These are phyloP conservation scores for Candida nanaspora DNA, from an alignment of 805 yeast species.

Conservation along the genomic window DNA sequence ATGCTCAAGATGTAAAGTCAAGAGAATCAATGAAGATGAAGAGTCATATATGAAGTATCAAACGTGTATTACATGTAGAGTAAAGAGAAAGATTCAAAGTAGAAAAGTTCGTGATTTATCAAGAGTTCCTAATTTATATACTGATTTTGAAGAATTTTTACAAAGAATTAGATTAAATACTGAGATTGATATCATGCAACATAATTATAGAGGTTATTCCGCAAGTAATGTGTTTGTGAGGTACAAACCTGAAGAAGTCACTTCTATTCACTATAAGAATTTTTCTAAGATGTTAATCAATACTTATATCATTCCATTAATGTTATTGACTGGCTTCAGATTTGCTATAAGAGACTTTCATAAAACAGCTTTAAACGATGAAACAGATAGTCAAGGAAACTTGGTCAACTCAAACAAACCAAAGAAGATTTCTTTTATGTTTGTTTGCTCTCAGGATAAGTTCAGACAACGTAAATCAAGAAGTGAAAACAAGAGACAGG, in stretches of 20 bases:
- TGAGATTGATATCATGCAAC: conserved; percentile 28
- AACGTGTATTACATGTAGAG: conserved; percentile 34
- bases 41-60: conserved; percentile 30
- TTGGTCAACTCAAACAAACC: conserved; percentile 27
- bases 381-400: conserved; percentile 3
- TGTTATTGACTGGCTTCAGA: conserved; percentile 32
- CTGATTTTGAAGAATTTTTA: conserved; percentile 26
- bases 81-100: conserved; percentile 29
- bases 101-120: conserved; percentile 20
- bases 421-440: conserved; percentile 36
- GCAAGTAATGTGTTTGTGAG: conserved; percentile 27
- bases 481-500: conserved; percentile 29
- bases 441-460: conserved; percentile 37
- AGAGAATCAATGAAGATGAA: conserved; percentile 25
- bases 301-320: conserved; percentile 32
- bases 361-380: conserved; percentile 23
- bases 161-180: conserved; percentile 28
- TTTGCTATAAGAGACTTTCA: conserved; percentile 40
- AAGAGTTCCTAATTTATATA: conserved; percentile 27
- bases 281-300: conserved; percentile 29
- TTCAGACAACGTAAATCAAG: conserved; percentile 35
- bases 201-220: conserved; percentile 26
- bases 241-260: conserved; percentile 24
- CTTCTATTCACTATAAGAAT: conserved; percentile 23
- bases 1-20: conserved; percentile 38